A percentile compares a stretch with the other conserved stretches of the same genome.
Conservation (phyloP, 257 asterid genomes). For the Marsdenia floribunda region DNA sequence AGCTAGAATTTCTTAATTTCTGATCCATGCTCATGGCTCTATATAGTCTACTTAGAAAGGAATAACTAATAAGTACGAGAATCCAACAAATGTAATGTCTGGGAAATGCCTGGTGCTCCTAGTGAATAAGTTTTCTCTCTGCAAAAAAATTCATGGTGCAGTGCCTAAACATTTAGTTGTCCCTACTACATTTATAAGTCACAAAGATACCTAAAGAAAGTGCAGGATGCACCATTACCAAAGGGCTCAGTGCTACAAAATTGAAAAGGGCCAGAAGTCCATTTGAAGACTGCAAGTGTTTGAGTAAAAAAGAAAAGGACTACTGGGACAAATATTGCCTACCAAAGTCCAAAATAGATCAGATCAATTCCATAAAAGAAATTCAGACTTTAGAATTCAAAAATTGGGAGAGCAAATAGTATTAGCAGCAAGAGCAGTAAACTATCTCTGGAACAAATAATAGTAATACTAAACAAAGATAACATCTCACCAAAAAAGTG, state of each 20-base stretch:
- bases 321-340: background rate
- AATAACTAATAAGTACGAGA: background rate
- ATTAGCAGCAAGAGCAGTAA: too few relatives aligned
- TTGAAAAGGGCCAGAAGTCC: background rate
- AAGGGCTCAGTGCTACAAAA: background rate
- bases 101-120: background rate
- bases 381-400: background rate
- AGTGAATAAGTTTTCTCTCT: background rate
- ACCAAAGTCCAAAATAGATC: background rate
- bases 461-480: background rate
- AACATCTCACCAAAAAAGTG: constrained; percentile 87
- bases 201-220: background rate
- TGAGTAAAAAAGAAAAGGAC: background rate
- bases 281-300: background rate
- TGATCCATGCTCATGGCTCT: background rate
- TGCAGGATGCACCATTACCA: background rate
- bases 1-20: background rate
- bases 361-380: background rate
- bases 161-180: background rate
- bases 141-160: background rate
- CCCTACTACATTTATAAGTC: background rate
- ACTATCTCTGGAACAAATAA: background rate
- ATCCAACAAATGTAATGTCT: background rate
- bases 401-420: too few relatives aligned
- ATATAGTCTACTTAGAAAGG: background rate